Percentiles rank a stretch among this genome's conserved stretches.
phyloP scores from a whole-genome alignment of 78 protist genomes.

The Cavenderia fasciculata region DNA sequence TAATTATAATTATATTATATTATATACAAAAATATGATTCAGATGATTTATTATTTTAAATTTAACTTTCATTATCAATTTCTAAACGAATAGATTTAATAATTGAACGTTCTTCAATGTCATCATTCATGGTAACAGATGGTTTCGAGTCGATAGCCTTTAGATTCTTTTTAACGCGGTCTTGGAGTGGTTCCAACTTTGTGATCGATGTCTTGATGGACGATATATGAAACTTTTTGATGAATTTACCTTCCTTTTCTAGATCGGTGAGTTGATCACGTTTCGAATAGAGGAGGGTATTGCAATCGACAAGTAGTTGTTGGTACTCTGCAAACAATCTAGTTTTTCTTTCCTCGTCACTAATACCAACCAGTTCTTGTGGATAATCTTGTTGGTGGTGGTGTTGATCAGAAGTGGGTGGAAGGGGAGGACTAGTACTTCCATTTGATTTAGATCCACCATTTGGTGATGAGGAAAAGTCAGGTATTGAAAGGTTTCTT shows the following conservation, averaged over 20 bases:
- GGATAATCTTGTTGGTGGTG: neutral
- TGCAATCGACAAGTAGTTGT: constrained; percentile 46
- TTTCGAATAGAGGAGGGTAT: constrained; percentile 47
- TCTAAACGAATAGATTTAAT: constrained; percentile 7
- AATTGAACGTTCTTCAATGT: neutral
- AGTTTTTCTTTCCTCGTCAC: constrained; percentile 59
- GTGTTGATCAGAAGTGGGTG: neutral
- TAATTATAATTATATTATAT: too few species aligned
- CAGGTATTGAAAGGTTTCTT: constrained; percentile 10
- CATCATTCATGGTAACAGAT: constrained; percentile 21
- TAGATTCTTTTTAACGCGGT: constrained; percentile 23
- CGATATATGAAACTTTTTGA: constrained; percentile 37
- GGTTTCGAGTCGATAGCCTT: constrained; percentile 18
- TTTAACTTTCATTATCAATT: constrained; percentile 32
- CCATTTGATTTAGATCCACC: neutral
- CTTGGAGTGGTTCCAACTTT: constrained; percentile 43
- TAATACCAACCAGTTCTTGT: neutral
- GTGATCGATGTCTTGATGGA: constrained; percentile 8
- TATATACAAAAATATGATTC: neutral
- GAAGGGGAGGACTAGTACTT: too few species aligned
- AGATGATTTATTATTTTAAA: neutral
- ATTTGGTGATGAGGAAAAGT: neutral
- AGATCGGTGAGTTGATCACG: constrained; percentile 29
- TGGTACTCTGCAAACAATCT: constrained; percentile 32
- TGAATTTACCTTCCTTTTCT: constrained; percentile 41